Percentiles rank a stretch among this genome's conserved stretches.
Evolutionary conservation across 331 rosid genomes (phyloP).

Genomic region (Malus hybrid): DNA sequence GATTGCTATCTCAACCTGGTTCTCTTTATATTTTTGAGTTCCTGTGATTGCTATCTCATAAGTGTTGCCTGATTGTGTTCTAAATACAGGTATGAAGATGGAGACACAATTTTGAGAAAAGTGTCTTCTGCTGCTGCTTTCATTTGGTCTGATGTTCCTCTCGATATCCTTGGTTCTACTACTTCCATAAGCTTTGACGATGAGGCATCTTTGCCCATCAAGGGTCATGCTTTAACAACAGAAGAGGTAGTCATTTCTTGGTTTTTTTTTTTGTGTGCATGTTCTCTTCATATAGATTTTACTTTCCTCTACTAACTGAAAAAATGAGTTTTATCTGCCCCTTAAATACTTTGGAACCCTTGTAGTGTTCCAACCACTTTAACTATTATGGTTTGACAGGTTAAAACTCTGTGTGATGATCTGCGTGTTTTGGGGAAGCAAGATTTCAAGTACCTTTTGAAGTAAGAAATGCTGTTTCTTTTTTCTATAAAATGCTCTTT

Average conservation of each 20-base stretch:
- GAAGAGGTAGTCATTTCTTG: conserved; percentile 55
- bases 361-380: conserved; percentile 5
- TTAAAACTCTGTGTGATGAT: conserved; percentile 77
- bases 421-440: conserved; percentile 84
- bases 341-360: neutral
- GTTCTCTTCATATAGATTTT: neutral
- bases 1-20: neutral
- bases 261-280: neutral
- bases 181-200: conserved; percentile 65
- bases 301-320: neutral
- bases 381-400: conserved; percentile 36
- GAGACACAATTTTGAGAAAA: conserved; percentile 61
- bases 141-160: conserved; percentile 82
- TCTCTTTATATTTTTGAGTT: neutral
- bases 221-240: conserved; percentile 56
- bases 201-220: conserved; percentile 51
- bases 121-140: conserved; percentile 59
- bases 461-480: conserved; percentile 32
- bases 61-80: conserved; percentile 18
- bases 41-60: neutral
- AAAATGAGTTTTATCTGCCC: neutral
- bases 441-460: conserved; percentile 92
- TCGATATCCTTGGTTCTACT: conserved; percentile 81
- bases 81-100: conserved; percentile 66
- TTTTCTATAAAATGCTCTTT: neutral